Percentiles rank a stretch among this genome's conserved stretches.
phyloP scores from a whole-genome alignment of 768 basidiomycete genomes.

The Boletus huronensis region DNA sequence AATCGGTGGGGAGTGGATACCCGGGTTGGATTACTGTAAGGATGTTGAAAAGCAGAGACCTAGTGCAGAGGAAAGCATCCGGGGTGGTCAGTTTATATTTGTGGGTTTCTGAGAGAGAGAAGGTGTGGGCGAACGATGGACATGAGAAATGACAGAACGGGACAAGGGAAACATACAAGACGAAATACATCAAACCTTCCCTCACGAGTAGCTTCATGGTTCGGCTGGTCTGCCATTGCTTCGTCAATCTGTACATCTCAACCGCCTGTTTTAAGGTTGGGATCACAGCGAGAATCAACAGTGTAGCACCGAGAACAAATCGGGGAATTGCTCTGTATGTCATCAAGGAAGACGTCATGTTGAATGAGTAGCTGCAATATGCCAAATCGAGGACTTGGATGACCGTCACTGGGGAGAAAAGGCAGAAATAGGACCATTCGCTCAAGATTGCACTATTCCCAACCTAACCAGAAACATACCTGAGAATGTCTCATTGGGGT shows the following conservation, averaged over 20 bases:
- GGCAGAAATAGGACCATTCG: too few species aligned
- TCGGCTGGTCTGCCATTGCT: conserved; percentile 3
- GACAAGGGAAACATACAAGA: conserved; percentile 5
- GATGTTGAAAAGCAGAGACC: conserved; percentile 7
- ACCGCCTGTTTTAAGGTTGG: neutral
- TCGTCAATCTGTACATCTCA: conserved; percentile 5
- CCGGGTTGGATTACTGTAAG: neutral
- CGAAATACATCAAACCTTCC: conserved; percentile 13
- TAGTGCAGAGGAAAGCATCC: neutral
- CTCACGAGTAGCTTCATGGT: conserved; percentile 1
- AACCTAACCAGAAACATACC: neutral
- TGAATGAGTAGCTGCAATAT: neutral
- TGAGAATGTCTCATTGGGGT: neutral
- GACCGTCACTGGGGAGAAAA: neutral
- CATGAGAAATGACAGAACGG: neutral
- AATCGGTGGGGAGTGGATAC: neutral
- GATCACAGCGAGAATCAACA: conserved; percentile 5
- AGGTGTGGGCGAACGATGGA: neutral
- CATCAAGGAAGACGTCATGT: neutral
- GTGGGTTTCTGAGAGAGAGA: neutral
- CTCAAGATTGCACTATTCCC: neutral
- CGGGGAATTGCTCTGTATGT: conserved; percentile 9
- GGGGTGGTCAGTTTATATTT: neutral
- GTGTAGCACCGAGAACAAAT: neutral
- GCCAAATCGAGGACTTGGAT: neutral